A percentile compares a stretch with the other conserved stretches of the same genome.
phyloP scores from a whole-genome alignment of 176 grass and related monocot species.

The Hyparrhenia diplandra region DNA sequence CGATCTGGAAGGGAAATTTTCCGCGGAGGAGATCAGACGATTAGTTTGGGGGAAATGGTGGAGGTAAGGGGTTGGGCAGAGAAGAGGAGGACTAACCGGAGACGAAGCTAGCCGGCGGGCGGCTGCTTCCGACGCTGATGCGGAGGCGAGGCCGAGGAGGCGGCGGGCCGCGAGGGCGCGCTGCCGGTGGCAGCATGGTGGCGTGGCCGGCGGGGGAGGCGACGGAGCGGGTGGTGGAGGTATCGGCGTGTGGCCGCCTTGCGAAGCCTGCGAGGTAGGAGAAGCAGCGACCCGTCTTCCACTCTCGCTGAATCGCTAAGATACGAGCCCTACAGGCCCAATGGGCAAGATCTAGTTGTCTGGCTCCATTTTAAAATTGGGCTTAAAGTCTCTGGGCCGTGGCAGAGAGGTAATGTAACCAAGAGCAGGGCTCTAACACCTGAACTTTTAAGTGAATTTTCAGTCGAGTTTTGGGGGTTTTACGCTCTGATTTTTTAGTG shows the following conservation, averaged over 20 bases:
- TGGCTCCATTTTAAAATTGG: neutral
- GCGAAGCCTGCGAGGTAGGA: conserved; percentile 32
- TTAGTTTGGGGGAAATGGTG: neutral
- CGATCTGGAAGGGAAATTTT: conserved; percentile 22
- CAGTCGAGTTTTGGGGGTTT: neutral
- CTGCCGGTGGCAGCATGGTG: conserved; percentile 49
- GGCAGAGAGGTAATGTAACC: neutral
- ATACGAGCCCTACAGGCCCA: neutral
- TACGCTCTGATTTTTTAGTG: neutral
- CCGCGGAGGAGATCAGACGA: conserved; percentile 13
- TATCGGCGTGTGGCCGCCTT: conserved; percentile 23
- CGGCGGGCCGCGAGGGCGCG: conserved; percentile 56
- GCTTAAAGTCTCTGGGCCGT: neutral
- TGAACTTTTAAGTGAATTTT: neutral
- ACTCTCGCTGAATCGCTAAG: neutral
- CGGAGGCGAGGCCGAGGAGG: conserved; percentile 38
- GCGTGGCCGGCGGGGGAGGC: conserved; percentile 27
- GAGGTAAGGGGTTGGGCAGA: neutral
- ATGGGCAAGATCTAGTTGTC: neutral
- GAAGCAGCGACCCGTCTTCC: neutral
- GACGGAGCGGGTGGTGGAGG: neutral
- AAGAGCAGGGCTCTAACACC: neutral
- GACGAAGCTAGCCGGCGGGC: conserved; percentile 23
- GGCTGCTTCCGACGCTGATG: conserved; percentile 6
- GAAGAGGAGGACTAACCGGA: neutral